Conservation (phyloP, 169 alveolate species). For the Babesia bovis region DNA sequence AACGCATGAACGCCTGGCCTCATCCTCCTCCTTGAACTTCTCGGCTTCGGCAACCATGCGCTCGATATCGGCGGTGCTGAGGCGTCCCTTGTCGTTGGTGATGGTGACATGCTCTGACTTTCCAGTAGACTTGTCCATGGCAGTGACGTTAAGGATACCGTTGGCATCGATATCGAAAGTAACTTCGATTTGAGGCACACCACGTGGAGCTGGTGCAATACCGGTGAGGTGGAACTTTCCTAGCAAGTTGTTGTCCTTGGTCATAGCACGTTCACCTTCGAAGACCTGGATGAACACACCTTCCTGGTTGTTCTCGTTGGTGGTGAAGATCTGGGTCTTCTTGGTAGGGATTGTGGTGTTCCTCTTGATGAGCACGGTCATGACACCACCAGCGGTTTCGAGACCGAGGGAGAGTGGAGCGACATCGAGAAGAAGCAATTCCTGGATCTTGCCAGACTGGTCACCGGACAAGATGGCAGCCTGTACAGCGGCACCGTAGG, state of each 20-base stretch:
- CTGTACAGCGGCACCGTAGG: constrained; percentile 95
- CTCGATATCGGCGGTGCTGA: constrained; percentile 92
- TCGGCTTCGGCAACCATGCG: constrained; percentile 96
- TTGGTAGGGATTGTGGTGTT: constrained; percentile 94
- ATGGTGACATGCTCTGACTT: constrained; percentile 92
- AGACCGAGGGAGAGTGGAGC: constrained; percentile 92
- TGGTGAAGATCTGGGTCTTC: constrained; percentile 91
- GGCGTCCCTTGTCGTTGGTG: constrained; percentile 95
- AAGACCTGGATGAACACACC: constrained; percentile 94
- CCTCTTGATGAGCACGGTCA: constrained; percentile 89
- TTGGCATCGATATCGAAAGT: constrained; percentile 96
- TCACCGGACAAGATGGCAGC: constrained; percentile 92
- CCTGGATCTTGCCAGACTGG: constrained; percentile 87
- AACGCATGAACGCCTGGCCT: constrained; percentile 84
- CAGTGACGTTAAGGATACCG: constrained; percentile 94
- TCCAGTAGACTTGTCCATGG: constrained; percentile 94
- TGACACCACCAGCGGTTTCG: constrained; percentile 95
- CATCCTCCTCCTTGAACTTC: constrained; percentile 94
- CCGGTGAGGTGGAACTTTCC: constrained; percentile 97
- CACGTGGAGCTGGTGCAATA: constrained; percentile 98
- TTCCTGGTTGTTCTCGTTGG: constrained; percentile 95
- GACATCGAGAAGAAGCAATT: constrained; percentile 90
- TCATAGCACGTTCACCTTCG: constrained; percentile 96
- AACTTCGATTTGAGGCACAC: constrained; percentile 97
- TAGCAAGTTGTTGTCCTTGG: constrained; percentile 94